Evolutionary conservation across 202 grass and related monocot genomes (phyloP).

Genomic region (Bolboschoenoplectus hybrid): DNA sequence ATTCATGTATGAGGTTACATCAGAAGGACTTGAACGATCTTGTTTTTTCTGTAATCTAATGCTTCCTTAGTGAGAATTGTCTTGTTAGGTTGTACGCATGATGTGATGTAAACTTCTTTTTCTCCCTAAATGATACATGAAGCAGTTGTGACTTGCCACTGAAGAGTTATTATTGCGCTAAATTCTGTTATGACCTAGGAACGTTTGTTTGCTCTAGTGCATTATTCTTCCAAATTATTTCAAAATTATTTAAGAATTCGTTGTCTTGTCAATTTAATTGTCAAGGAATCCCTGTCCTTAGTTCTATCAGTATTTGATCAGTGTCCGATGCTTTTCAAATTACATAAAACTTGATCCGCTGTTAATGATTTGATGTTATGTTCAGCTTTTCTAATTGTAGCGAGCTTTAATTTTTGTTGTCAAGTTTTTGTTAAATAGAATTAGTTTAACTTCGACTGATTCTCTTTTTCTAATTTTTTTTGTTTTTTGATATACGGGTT

Average conservation of each 20-base stretch:
- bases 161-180: background rate
- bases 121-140: slow-evolving; percentile 28
- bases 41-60: slow-evolving; percentile 26
- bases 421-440: no score
- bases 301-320: no score
- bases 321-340: no score
- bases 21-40: slow-evolving; percentile 39
- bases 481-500: no score
- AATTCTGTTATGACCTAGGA: background rate
- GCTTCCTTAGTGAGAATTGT: slow-evolving; percentile 36
- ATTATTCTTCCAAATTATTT: background rate
- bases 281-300: no score
- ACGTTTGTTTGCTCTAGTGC: background rate
- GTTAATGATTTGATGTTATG: background rate
- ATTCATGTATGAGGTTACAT: slow-evolving; percentile 36
- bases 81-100: slow-evolving; percentile 21
- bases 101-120: slow-evolving; percentile 32
- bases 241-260: no score
- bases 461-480: no score
- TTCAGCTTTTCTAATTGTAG: background rate
- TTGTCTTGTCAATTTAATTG: no score
- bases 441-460: no score
- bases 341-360: background rate
- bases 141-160: slow-evolving; percentile 25
- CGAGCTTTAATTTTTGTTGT: no score